Evolutionary conservation across 2,329 filamentous ascomycete genomes (phyloP), one percentile per base, ranked within the genome.

Genomic region (Fusarium armeniacum): DNA sequence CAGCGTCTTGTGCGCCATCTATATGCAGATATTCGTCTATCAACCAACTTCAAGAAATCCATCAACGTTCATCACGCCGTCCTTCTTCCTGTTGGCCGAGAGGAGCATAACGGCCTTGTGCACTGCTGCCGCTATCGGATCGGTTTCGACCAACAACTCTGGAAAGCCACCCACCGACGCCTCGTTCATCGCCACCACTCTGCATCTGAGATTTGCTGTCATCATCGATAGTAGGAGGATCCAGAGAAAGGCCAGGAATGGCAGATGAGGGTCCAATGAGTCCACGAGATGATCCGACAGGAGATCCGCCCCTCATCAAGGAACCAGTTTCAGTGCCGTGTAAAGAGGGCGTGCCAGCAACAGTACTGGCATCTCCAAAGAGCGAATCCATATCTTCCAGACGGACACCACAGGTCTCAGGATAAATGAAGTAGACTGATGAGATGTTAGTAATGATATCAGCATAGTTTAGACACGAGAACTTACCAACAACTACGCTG

Each of bases 331-430:
- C 94, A 58, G 90, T 90, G 58, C 90, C 90, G 62, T 90, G 86
- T 2, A 93, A 85, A 45, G 90, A 89, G 2, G 95, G 94, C 0
- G 95, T 97, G 41, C 84, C 86, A 51, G 93, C 90, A 13, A 91
- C 88, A 4, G 93, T 94, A 28, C 93, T 96, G 36, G 94, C 93
- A 79, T 99, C 96, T 70, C 96, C 96, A 76, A 99, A 99, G 18
- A 99, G 83, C 4, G 89, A 87, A 78, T 97, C 93, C 96, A 99
- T 99, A 73, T 99, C 96, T 81, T 99, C 96, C 52, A 99, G 86
- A 60, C 94, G 91, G 61, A 99, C 90, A 75, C 97, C 97, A 72
- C 94, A 96, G 0, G 96, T 99, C 81, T 99, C 96, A 32, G 96
- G 96, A 79, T 98, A 99, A 72, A 97, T 88, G 81, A 98, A 98